A percentile compares a stretch with the other conserved stretches of the same genome.
These are phyloP conservation scores for Extremus antarcticus DNA, from an alignment of 495 filamentous ascomycete genomes.

Conservation along the genomic window DNA sequence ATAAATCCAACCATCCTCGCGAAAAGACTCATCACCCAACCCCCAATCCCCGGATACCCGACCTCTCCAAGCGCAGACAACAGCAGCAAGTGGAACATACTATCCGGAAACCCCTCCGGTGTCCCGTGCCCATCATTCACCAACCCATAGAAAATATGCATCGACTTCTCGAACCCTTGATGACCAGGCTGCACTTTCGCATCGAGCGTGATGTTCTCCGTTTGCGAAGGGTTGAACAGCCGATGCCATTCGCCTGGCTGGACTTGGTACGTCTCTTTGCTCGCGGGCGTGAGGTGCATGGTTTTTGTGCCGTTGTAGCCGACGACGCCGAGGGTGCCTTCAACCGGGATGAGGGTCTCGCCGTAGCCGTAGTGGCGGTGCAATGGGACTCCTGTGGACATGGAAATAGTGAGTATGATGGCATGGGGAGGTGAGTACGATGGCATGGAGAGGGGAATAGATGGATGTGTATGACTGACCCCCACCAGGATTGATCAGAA, in stretches of 20 bases:
- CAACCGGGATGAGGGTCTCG: not conserved
- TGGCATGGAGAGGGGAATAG: too few species aligned
- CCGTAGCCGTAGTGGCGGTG: not conserved
- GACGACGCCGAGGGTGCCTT: not conserved
- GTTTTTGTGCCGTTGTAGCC: not conserved
- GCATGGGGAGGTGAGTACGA: not conserved
- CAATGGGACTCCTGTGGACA: not conserved
- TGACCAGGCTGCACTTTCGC: not conserved
- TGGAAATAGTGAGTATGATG: not conserved
- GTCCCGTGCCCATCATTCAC: constrained; percentile 4
- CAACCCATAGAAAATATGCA: constrained; percentile 6
- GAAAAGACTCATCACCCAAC: not conserved
- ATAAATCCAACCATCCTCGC: not conserved
- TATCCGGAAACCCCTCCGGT: not conserved
- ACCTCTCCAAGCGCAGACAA: not conserved
- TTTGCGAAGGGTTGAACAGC: not conserved
- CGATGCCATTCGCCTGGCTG: not conserved
- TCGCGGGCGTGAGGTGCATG: not conserved
- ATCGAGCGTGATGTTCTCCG: not conserved
- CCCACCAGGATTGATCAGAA: not conserved
- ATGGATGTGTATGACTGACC: too few species aligned
- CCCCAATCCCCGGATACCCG: not conserved
- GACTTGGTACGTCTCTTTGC: not conserved
- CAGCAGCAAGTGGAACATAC: not conserved
- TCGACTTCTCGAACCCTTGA: constrained; percentile 1